Evolutionary conservation across 2,329 filamentous ascomycete species (phyloP), one percentile per base, ranked within the genome.

Genomic region (Trematosphaeria pertusa): DNA sequence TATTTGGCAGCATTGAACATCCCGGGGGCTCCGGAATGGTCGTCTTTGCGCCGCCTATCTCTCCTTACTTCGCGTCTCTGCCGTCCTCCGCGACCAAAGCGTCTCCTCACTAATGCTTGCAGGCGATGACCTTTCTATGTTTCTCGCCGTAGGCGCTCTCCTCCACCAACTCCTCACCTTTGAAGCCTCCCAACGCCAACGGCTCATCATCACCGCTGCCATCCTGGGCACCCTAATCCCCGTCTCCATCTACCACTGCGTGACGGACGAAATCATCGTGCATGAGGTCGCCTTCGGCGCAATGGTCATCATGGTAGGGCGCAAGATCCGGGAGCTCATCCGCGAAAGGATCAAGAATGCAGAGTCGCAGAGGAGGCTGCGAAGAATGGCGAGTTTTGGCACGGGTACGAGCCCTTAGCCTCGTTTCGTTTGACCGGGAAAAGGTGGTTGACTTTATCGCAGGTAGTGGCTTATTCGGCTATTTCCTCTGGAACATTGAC

Each of bases 111-210:
- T n/a, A n/a, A n/a, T n/a, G n/a, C n/a, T n/a, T 17, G 4, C 33
- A 67, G 75, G 74, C 52, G 82, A 85, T 54, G 82, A 85, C 56
- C 68, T 84, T n/a, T 79, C 80, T 43, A 84, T 84, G 82, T 75
- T 84, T 21, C 65, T 80, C 10, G 74, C 83, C 4, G 75, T 75
- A 17, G 79, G 77, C 49, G 72, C 79, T 0, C 73, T 84, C 43
- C 70, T 84, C 4, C 78, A 82, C 37, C 76, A 77, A 37, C 65
- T 79, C 4, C 73, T 76, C 44, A 78, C 76, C 10, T 71, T 74
- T 26, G 70, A 76, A 28, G 53, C 58, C 5, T 48, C 66, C 1
- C 50, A 48, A 1, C 19, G 49, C 7, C 53, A 65, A 40, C 57
- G 64, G 5, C 54, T 56, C 24, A 61, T 51, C 37, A 61, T 55